Evolutionary conservation across 148 eudicot species (phyloP), one percentile per base, ranked within the genome.

Genomic region (Heliosperma pusillum): DNA sequence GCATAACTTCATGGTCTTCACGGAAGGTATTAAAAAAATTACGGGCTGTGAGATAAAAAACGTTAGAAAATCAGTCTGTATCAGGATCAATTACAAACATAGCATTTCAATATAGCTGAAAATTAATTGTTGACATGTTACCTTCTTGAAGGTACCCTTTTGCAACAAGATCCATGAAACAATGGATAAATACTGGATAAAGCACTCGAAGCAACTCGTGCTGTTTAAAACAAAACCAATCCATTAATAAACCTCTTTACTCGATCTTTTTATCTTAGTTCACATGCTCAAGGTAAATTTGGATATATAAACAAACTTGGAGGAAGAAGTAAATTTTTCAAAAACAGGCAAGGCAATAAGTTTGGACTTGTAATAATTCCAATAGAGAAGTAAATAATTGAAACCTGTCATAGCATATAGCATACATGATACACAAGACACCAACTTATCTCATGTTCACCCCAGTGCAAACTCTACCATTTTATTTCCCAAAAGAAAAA

Each of bases 111-210:
- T 25, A 30, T 30, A 30, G 33, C 16, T 40, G 71, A 78, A 72
- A 65, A 71, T 21, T 58, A 76, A 50, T 50, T 47, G 19, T 63
- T 56, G 20, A 36, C 52, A 79, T 56, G 74, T 50, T 80, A 90
- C 98, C 98, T 92, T 95, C 99, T 73, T 83, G 91, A 78, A 95
- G 82, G 69, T 95, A 89, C 66, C 99, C 96, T 79, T 89, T 92
- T 10, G 99, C 97, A 73, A 95, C 89, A 76, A 95, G 96, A 86
- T 95, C 97, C 99, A 95, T 95, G 87, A 92, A 95, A 78, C 90
- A 93, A 80, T 95, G 97, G 56, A 95, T 74, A 84, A 90, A 95
- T 59, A 92, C 97, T 71, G 99, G 97, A 83, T 95, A 95, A 73
- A 95, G 91, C 63, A 95, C 93, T 61, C 96, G 91, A 69, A 95